Base-by-base conservation (phyloP, 2,329 filamentous ascomycete species). In the Periconia macrospinosa region DNA sequence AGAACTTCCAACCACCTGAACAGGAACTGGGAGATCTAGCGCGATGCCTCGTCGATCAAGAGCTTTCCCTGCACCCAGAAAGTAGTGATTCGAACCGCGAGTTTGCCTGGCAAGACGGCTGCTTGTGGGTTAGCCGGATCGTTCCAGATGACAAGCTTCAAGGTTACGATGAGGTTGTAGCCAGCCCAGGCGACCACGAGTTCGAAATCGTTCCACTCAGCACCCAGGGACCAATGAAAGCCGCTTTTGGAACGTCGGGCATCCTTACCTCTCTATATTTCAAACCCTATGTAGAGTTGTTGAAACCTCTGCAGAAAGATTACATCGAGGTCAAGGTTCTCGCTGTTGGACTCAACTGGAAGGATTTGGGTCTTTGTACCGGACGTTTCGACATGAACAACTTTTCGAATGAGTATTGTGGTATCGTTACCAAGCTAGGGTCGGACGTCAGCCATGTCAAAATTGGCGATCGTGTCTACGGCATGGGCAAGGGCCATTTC, bases 381-480 rank as follows among this genome's bases (percentile, higher is more conserved):
- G 65, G 66, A 1, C 53, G 58, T 10, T 33, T 63, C 11, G 57
- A 66, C 43, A 17, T 30, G 23, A 46, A 60, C 19, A 50, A 54
- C 19, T 49, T 58, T n/a, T 45, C 40, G n/a, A 35, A 43, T 19
- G 65, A 63, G n/a, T 63, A 40, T 45, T 41, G 43, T 10, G 67
- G 67, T n/a, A 50, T 58, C 18, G 59, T 69, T 0, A 53, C 52
- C 0, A 45, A 45, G 14, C 11, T 52, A 2, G 65, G 66, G 1
- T 2, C 45, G 6, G 9, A 5, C 6, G 61, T 68, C 15, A 50
- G 2, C 1, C 9, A 52, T 41, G 18, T 68, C 1, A 20, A 44
- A 1, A 23, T 55, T 30, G 66, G 66, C n/a, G 63, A 68, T 49
- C 52, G 57, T 6, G 62, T 68, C 2, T 63, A 52, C 50, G 62